Evolutionary conservation across 2,329 filamentous ascomycete species (phyloP), one percentile per base, ranked within the genome.

Genomic region (Exophiala dermatitidis): DNA sequence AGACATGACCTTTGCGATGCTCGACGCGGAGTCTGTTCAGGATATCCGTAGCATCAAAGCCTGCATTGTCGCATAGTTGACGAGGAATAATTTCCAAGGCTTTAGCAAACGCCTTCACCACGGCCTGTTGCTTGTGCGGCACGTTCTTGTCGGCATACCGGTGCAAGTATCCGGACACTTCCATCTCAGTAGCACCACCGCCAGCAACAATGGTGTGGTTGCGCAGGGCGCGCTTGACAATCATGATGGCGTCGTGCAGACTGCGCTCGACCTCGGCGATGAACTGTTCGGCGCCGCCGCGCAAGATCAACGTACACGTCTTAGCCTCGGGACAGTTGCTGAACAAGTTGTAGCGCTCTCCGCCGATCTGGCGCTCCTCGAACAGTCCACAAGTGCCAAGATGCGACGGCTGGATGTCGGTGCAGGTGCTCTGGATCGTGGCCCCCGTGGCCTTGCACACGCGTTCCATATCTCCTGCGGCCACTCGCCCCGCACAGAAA

Each of bases 221-320:
- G 76, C 88, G 89, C 72, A 97, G 89, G 30, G 93, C 89, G 58
- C 94, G 90, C 82, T 97, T 97, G 68, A 98, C 93, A 66, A 98
- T 95, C 93, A 98, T 98, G 73, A 98, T 97, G 64, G 93, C 93
- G 67, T 98, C 93, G 77, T 98, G 93, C 62, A 98, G 81, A 68
- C 89, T 95, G 60, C 93, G 88, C 77, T 98, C 93, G 1, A 96
- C 93, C 72, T 98, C 93, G 54, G 93, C 93, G 65, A 98, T 98
- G 75, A 98, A 98, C 71, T 98, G 93, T 77, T 98, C 93, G 34
- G 93, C 93, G 61, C 93, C 93, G 66, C 93, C 93, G 67, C 93
- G 88, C 59, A 98, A 84, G 38, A 98, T 84, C 19, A 98, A 78
- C 6, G 93, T 98, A 79, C 93, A 98, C 1, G 93, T 97, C 80